These are phyloP conservation scores for Penicillium freii DNA, from an alignment of 2,329 filamentous ascomycete species.

Conservation along the genomic window DNA sequence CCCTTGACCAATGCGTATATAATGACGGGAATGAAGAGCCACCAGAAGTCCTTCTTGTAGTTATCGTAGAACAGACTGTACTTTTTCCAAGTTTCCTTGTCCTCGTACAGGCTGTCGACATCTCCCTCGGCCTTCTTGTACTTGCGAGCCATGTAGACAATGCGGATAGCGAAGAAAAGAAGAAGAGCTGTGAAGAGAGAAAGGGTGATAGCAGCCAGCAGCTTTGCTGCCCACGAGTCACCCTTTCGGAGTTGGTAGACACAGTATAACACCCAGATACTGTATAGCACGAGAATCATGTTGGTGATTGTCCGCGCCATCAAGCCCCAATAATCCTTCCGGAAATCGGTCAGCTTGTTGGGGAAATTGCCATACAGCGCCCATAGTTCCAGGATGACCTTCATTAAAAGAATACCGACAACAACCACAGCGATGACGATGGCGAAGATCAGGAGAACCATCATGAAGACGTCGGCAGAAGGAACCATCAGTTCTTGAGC, in stretches of 20 bases:
- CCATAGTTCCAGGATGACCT: conserved; percentile 88
- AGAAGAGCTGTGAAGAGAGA: conserved; percentile 76
- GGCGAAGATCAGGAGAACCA: conserved; percentile 80
- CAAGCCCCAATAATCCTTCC: conserved; percentile 93
- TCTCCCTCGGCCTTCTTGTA: conserved; percentile 76
- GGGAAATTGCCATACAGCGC: conserved; percentile 87
- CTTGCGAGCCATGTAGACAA: conserved; percentile 71
- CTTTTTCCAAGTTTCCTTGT: conserved; percentile 88
- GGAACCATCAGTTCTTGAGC: conserved; percentile 83
- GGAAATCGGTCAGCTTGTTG: conserved; percentile 74
- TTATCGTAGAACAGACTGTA: conserved; percentile 97
- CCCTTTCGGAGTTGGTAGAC: conserved; percentile 92
- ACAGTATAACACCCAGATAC: conserved; percentile 93
- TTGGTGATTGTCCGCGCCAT: conserved; percentile 86
- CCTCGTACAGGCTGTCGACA: conserved; percentile 70
- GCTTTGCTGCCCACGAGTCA: conserved; percentile 90
- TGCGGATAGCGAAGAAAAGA: conserved; percentile 79
- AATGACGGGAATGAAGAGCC: conserved; percentile 88
- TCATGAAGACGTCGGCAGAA: conserved; percentile 93
- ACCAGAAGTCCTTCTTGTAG: conserved; percentile 95
- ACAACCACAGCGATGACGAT: conserved; percentile 81
- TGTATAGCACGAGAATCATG: conserved; percentile 86
- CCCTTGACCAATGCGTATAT: conserved; percentile 89
- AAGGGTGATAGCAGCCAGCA: conserved; percentile 78
- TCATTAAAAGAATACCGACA: conserved; percentile 82